A percentile compares a stretch with the other conserved stretches of the same genome.
phyloP scores from a whole-genome alignment of 192 early-diverging fungal species.

The Chytriomyces hyalinus region DNA sequence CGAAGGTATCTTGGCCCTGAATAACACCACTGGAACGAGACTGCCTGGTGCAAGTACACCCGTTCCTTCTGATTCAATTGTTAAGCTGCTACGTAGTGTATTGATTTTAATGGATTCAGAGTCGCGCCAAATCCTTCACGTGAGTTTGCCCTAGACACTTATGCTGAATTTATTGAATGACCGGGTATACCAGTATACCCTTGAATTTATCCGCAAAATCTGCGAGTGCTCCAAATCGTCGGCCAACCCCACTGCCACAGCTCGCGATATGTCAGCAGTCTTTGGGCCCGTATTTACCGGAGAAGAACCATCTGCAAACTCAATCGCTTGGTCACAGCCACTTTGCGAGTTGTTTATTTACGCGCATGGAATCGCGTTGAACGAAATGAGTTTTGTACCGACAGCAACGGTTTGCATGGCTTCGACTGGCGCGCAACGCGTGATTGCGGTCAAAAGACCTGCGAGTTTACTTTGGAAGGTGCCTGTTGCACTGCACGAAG shows the following conservation, averaged over 20 bases:
- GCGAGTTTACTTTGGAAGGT: slow-evolving; percentile 9
- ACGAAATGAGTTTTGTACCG: background rate
- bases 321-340: slow-evolving; percentile 13
- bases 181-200: slow-evolving; percentile 9
- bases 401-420: background rate
- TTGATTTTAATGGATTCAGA: slow-evolving; percentile 24
- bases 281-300: slow-evolving; percentile 25
- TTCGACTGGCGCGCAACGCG: background rate
- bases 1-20: slow-evolving; percentile 19
- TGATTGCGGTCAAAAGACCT: background rate
- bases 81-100: slow-evolving; percentile 18
- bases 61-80: slow-evolving; percentile 22
- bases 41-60: slow-evolving; percentile 26
- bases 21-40: slow-evolving; percentile 7
- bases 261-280: slow-evolving; percentile 14
- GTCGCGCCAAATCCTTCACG: slow-evolving; percentile 26
- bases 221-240: slow-evolving; percentile 8
- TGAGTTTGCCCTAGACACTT: background rate
- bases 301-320: background rate
- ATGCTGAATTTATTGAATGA: background rate
- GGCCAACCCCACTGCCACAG: background rate
- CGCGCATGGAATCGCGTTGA: slow-evolving; percentile 13
- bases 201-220: slow-evolving; percentile 31
- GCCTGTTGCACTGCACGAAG: slow-evolving; percentile 5
- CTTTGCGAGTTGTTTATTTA: slow-evolving; percentile 25